Percentiles rank a stretch among this genome's conserved stretches.
Evolutionary conservation across 129 eudicot species (phyloP).

Genomic region (Calendula officinalis): DNA sequence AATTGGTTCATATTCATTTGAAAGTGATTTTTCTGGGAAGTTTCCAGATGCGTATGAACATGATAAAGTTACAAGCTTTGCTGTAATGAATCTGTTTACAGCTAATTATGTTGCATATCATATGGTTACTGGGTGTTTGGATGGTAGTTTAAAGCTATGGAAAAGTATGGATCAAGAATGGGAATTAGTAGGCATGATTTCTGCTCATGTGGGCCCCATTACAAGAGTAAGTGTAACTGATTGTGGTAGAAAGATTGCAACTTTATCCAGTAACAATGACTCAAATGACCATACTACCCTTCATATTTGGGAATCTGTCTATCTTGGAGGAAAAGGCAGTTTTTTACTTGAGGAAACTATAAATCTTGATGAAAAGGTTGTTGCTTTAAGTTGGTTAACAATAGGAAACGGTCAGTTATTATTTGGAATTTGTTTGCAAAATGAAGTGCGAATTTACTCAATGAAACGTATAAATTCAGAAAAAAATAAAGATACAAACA

Average conservation of each 20-base stretch:
- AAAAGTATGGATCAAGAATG: slow-evolving; percentile 58
- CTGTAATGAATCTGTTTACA: slow-evolving; percentile 34
- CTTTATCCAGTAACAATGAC: slow-evolving; percentile 36
- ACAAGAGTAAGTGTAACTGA: slow-evolving; percentile 44
- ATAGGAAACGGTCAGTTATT: slow-evolving; percentile 68
- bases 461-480: slow-evolving; percentile 40
- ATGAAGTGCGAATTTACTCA: slow-evolving; percentile 68
- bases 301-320: slow-evolving; percentile 74
- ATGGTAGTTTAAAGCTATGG: slow-evolving; percentile 86
- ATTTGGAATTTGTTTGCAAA: slow-evolving; percentile 70
- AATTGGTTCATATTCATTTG: slow-evolving; percentile 33
- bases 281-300: slow-evolving; percentile 36
- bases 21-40: slow-evolving; percentile 50
- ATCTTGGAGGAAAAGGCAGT: slow-evolving; percentile 53
- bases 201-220: slow-evolving; percentile 53
- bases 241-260: slow-evolving; percentile 76
- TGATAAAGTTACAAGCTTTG: slow-evolving; percentile 56
- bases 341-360: slow-evolving; percentile 69
- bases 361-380: slow-evolving; percentile 52
- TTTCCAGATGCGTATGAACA: slow-evolving; percentile 47
- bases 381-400: slow-evolving; percentile 63
- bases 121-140: slow-evolving; percentile 65
- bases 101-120: slow-evolving; percentile 52
- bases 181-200: slow-evolving; percentile 75
- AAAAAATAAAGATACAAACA: slow-evolving; percentile 39